These are phyloP conservation scores for Atalantia buxifolia DNA, from an alignment of 345 rosid genomes.

Conservation along the genomic window DNA sequence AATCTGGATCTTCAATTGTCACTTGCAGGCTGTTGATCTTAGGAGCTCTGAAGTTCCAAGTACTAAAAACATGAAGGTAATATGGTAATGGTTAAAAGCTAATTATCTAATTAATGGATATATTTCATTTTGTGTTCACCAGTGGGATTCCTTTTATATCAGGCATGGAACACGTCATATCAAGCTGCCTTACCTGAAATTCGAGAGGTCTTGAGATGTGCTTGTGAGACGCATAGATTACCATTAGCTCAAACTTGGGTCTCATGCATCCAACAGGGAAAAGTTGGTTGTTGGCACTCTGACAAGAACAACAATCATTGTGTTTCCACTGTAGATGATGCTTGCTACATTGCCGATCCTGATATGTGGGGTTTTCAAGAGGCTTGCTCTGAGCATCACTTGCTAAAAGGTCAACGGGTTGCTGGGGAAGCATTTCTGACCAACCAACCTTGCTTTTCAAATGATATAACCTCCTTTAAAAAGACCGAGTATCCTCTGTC, in stretches of 20 bases:
- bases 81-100: conserved; percentile 13
- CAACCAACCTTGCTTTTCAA: conserved; percentile 80
- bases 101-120: background rate
- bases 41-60: conserved; percentile 50
- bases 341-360: conserved; percentile 65
- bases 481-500: conserved; percentile 88
- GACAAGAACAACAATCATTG: conserved; percentile 65
- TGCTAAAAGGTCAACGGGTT: conserved; percentile 88
- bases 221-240: conserved; percentile 69
- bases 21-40: conserved; percentile 80
- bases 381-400: conserved; percentile 95
- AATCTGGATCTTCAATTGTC: background rate
- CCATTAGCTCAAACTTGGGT: conserved; percentile 94
- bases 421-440: conserved; percentile 86
- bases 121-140: conserved; percentile 15
- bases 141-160: conserved; percentile 17
- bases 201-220: conserved; percentile 59
- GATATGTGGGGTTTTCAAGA: conserved; percentile 58
- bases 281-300: conserved; percentile 78
- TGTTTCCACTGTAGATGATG: conserved; percentile 77
- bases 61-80: conserved; percentile 52
- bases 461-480: conserved; percentile 54
- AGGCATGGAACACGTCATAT: conserved; percentile 53
- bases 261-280: conserved; percentile 69
- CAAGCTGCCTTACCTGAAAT: conserved; percentile 81